Percentiles rank a stretch among this genome's conserved stretches.
phyloP scores from a whole-genome alignment of 2,329 filamentous ascomycete genomes.

The Cercospora berteroae region DNA sequence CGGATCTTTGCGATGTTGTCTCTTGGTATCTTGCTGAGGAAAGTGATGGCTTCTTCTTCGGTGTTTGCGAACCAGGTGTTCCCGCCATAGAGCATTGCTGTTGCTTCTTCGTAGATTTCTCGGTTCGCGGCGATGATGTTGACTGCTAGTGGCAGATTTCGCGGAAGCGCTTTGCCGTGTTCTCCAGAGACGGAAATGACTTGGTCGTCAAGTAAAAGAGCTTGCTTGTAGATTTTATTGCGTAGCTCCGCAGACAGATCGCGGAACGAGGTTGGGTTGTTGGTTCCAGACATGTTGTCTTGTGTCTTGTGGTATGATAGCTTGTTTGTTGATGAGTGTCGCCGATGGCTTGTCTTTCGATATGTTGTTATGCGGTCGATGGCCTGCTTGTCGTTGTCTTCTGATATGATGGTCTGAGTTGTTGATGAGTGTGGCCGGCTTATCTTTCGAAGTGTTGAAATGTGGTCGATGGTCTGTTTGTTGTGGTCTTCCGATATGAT shows the following conservation, averaged over 20 bases:
- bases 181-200: conserved; percentile 4
- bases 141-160: not conserved
- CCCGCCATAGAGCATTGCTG: not conserved
- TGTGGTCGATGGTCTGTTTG: not conserved
- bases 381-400: not conserved
- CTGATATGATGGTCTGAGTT: not conserved
- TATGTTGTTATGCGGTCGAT: not conserved
- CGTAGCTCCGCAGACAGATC: not conserved
- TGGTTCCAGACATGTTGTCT: not conserved
- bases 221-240: not conserved
- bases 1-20: not conserved
- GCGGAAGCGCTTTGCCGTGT: not conserved
- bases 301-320: not conserved
- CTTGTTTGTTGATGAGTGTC: not conserved
- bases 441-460: not conserved
- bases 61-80: not conserved
- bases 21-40: not conserved
- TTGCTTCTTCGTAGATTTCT: conserved; percentile 1
- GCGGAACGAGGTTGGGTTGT: not conserved
- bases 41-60: not conserved
- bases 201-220: not conserved
- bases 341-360: not conserved
- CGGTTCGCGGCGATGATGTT: not conserved
- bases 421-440: not conserved
- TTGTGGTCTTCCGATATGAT: not conserved